Conservation (phyloP, 1,139 yeast genomes). For the Protomyces macrosporus region DNA sequence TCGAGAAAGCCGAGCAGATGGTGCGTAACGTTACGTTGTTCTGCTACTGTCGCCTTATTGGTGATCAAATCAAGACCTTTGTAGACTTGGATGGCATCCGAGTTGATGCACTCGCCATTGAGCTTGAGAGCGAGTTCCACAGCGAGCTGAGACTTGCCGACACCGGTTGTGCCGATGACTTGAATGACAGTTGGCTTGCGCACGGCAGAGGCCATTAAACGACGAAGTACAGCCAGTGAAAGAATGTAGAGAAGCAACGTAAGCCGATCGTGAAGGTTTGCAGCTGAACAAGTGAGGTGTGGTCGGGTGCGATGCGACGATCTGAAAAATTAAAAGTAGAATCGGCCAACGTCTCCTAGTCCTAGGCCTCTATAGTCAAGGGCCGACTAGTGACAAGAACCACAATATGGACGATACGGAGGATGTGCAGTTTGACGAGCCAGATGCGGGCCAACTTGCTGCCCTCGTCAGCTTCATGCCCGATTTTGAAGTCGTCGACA, state of each 20-base stretch:
- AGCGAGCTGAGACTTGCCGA: constrained; percentile 64
- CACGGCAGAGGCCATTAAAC: neutral
- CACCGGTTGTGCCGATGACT: constrained; percentile 95
- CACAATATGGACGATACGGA: neutral
- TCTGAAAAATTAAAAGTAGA: neutral
- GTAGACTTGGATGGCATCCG: constrained; percentile 97
- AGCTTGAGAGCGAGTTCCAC: constrained; percentile 72
- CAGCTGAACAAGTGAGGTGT: too few species aligned
- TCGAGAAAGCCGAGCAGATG: constrained; percentile 72
- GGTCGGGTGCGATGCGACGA: neutral
- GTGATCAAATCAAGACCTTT: constrained; percentile 67
- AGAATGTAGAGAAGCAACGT: too few species aligned
- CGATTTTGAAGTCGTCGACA: neutral
- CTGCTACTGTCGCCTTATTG: constrained; percentile 80
- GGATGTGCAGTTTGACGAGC: neutral
- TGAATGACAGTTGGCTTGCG: constrained; percentile 46
- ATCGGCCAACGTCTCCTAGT: too few species aligned
- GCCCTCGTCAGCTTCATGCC: constrained; percentile 21
- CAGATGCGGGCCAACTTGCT: constrained; percentile 1
- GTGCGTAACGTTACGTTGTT: constrained; percentile 68
- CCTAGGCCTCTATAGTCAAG: neutral
- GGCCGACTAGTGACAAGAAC: too few species aligned
- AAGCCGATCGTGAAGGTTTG: too few species aligned
- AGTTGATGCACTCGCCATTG: constrained; percentile 87
- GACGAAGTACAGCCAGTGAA: too few species aligned